Base-by-base conservation (phyloP, 805 yeast species). In the Kazachstania viticola region DNA sequence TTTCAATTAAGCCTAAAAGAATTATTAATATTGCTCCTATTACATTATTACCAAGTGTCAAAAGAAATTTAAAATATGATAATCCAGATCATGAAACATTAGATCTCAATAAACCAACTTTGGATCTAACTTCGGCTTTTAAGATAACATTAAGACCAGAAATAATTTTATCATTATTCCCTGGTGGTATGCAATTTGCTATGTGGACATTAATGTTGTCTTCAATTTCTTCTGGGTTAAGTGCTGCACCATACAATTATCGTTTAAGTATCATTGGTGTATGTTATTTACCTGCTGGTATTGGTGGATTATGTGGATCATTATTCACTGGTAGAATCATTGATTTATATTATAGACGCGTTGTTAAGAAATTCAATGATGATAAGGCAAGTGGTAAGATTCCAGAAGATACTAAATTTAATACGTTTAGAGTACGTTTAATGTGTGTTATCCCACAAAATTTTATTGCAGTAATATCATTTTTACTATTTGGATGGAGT, bases 401-500 rank as follows among this genome's bases (percentile, higher is more conserved):
- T 11, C 36, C 48, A 14, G 29, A 39, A 15, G 51, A 44, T 24
- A 33, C 46, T 3, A 56, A 61, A n/a, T 73, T 75, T 46, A 67
- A 76, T 43, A 64, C 71, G 17, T 61, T 75, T 28, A 57, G 55
- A 35, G 70, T 76, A 1, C 63, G 91, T 35, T 46, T 78, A 9
- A 54, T 58, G 11, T 58, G 68, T 6, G 57, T 61, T 7, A 35
- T 65, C 24, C 73, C 80, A 4, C 62, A 71, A 9, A 51, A 57
- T 23, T 34, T 62, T 5, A 31, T 68, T 2, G 48, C 69, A 1
- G 54, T 61, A 11, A 57, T 56, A 0, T 61, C 69, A 1, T 48
- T 71, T 3, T 36, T 76, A 1, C 54, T 73, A 29, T 79, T 71
- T 51, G 93, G 91, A 2, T 82, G 94, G 94, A 70, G 80, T 40